Evolutionary conservation across 345 rosid species (phyloP).

Genomic region (Adansonia digitata): DNA sequence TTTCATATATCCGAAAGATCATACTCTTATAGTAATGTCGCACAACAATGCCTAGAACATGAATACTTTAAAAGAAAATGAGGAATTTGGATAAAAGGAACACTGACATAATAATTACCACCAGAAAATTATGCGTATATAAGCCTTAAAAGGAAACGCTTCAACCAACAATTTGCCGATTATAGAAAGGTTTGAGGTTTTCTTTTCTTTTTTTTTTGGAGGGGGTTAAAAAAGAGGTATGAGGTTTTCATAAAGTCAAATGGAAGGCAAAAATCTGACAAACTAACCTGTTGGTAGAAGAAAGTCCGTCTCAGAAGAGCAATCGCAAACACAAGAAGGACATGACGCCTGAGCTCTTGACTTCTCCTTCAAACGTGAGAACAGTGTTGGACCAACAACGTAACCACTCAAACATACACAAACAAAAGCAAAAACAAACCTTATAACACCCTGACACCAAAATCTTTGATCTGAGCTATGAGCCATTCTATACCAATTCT

Average conservation of each 20-base stretch:
- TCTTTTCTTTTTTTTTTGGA: too few species aligned
- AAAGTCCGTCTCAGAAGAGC: slow-evolving; percentile 18
- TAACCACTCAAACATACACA: slow-evolving; percentile 23
- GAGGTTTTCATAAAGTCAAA: neutral
- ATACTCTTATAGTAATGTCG: too few species aligned
- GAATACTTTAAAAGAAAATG: too few species aligned
- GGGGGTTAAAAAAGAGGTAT: too few species aligned
- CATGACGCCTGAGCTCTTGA: slow-evolving; percentile 24
- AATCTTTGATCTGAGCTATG: slow-evolving; percentile 17
- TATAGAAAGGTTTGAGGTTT: neutral
- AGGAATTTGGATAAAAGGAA: too few species aligned
- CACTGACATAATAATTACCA: neutral
- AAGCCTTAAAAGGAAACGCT: neutral
- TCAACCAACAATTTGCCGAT: neutral
- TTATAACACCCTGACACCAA: slow-evolving; percentile 21
- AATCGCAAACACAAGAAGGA: slow-evolving; percentile 33
- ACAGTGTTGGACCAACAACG: slow-evolving; percentile 17
- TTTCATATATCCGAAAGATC: too few species aligned
- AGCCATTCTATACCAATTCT: slow-evolving; percentile 22
- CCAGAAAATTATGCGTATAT: neutral
- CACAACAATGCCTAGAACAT: too few species aligned
- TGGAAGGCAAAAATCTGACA: neutral
- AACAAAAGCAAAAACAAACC: slow-evolving; percentile 25
- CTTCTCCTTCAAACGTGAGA: slow-evolving; percentile 15
- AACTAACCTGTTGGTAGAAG: slow-evolving; percentile 27